phyloP scores from a whole-genome alignment of 2,329 filamentous ascomycete genomes.

The Botrytis cinerea region DNA sequence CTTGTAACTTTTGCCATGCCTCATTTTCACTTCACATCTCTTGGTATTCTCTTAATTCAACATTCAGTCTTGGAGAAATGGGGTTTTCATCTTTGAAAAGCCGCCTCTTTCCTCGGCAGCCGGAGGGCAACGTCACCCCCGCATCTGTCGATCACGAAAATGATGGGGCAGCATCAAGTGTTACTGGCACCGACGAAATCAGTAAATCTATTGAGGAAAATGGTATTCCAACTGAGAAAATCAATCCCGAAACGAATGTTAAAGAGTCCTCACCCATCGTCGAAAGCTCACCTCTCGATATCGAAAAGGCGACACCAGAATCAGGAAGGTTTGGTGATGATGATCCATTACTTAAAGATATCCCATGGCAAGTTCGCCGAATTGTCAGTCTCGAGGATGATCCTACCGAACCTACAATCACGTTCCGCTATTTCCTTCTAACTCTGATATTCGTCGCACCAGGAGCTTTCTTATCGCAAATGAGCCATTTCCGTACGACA shows the following conservation, averaged over 20 bases:
- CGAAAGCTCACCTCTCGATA: conserved; percentile 44
- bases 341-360: conserved; percentile 54
- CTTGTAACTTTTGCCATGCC: conserved; percentile 4
- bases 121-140: not conserved
- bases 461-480: conserved; percentile 58
- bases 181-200: conserved; percentile 15
- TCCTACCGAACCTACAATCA: conserved; percentile 55
- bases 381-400: conserved; percentile 60
- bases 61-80: conserved; percentile 5
- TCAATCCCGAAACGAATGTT: not conserved
- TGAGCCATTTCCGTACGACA: conserved; percentile 59
- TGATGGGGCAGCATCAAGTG: conserved; percentile 12
- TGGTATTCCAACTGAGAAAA: not conserved
- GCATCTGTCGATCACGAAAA: not conserved
- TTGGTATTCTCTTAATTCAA: not conserved
- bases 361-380: conserved; percentile 57
- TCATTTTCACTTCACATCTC: not conserved
- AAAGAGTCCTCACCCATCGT: conserved; percentile 30
- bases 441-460: conserved; percentile 57
- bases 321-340: conserved; percentile 43
- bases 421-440: conserved; percentile 61
- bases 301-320: conserved; percentile 16
- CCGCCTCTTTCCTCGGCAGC: conserved; percentile 13
- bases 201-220: conserved; percentile 15
- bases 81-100: conserved; percentile 13